Percentiles rank a stretch among this genome's conserved stretches.
Evolutionary conservation across 2,329 filamentous ascomycete species (phyloP).

Genomic region (Fusarium floridanum): DNA sequence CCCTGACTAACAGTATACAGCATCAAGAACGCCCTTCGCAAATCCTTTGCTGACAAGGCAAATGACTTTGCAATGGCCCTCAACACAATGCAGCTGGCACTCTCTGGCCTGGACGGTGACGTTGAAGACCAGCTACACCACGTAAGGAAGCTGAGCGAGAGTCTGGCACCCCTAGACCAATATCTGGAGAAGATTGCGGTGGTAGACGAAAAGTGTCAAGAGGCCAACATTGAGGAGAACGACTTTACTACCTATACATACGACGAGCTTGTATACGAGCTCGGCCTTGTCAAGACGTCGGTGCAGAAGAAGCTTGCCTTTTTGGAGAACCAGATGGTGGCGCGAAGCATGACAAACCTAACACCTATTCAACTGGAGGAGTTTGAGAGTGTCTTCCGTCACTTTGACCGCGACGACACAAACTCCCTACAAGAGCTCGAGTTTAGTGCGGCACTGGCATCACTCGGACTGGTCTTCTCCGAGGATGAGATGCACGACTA

Average conservation of each 20-base stretch:
- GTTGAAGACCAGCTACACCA: conserved; percentile 94
- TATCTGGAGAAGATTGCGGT: conserved; percentile 90
- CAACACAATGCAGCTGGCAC: conserved; percentile 93
- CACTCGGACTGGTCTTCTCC: conserved; percentile 93
- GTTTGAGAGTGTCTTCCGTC: conserved; percentile 97
- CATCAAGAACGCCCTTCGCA: conserved; percentile 95
- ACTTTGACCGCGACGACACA: conserved; percentile 93
- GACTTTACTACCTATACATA: conserved; percentile 99
- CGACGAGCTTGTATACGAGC: conserved; percentile 94
- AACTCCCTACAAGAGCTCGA: conserved; percentile 94
- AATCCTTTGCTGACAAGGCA: conserved; percentile 95
- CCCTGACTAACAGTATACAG: conserved; percentile 57
- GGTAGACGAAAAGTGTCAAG: conserved; percentile 88
- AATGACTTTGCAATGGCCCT: conserved; percentile 97
- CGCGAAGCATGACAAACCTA: conserved; percentile 97
- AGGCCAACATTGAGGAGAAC: conserved; percentile 99
- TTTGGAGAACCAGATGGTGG: conserved; percentile 98
- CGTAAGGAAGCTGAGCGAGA: conserved; percentile 86
- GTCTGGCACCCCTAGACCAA: conserved; percentile 87
- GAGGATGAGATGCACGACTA: conserved; percentile 98
- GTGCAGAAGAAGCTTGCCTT: conserved; percentile 97
- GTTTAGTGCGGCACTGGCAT: conserved; percentile 96
- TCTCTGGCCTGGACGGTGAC: conserved; percentile 96
- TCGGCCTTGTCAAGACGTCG: conserved; percentile 89
- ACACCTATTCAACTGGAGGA: conserved; percentile 98